These are phyloP conservation scores for Pleurotus citrinopileatus DNA, from an alignment of 768 basidiomycete species.

Conservation along the genomic window DNA sequence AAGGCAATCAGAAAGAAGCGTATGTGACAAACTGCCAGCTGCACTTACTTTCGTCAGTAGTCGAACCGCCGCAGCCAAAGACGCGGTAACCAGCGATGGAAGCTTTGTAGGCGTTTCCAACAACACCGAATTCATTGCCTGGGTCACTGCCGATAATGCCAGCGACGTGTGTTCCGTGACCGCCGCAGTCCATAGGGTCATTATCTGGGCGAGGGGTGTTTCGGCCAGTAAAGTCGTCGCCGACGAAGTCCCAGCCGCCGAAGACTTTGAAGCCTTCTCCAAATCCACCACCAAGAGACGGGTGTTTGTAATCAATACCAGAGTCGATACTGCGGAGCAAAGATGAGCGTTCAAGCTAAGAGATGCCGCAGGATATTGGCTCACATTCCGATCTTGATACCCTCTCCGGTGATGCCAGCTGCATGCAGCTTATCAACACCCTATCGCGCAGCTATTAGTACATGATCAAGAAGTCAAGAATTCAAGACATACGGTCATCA, in stretches of 20 bases:
- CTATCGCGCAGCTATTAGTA: slow-evolving; percentile 25
- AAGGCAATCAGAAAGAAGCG: background rate
- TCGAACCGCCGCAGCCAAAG: slow-evolving; percentile 54
- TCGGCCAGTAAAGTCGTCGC: slow-evolving; percentile 47
- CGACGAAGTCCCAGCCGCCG: slow-evolving; percentile 58
- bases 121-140: slow-evolving; percentile 60
- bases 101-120: slow-evolving; percentile 66
- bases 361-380: slow-evolving; percentile 13
- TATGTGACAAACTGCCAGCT: background rate
- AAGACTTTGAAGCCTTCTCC: slow-evolving; percentile 50
- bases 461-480: background rate
- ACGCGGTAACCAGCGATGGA: slow-evolving; percentile 53
- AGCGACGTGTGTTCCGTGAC: slow-evolving; percentile 58
- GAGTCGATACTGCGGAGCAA: slow-evolving; percentile 42
- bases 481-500: slow-evolving; percentile 41
- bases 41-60: slow-evolving; percentile 49
- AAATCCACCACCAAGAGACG: slow-evolving; percentile 51
- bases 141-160: slow-evolving; percentile 63
- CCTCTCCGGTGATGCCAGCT: slow-evolving; percentile 56
- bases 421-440: slow-evolving; percentile 67
- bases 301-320: slow-evolving; percentile 55
- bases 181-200: slow-evolving; percentile 13
- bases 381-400: slow-evolving; percentile 67
- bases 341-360: background rate
- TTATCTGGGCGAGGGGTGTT: background rate